Evolutionary conservation across 331 rosid species (phyloP).

Genomic region (Malus hybrid): DNA sequence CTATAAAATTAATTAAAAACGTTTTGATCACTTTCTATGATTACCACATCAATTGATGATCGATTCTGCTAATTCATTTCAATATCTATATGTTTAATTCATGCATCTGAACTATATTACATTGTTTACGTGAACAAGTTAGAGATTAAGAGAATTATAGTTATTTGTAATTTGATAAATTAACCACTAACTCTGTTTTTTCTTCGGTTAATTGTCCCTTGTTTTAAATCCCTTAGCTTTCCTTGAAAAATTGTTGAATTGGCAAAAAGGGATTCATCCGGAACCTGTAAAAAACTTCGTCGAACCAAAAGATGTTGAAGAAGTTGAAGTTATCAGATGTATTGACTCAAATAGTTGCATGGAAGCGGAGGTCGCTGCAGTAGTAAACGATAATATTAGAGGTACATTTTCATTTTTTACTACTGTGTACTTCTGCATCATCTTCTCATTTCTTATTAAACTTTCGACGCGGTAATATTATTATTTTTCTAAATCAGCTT

Average conservation of each 20-base stretch:
- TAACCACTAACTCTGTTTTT: not conserved
- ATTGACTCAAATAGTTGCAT: conserved; percentile 1
- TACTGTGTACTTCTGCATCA: not conserved
- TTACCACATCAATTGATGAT: no score
- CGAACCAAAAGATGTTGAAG: not conserved
- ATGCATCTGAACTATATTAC: not conserved
- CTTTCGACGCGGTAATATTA: no score
- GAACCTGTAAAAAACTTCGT: not conserved
- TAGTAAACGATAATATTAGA: not conserved
- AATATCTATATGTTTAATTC: not conserved
- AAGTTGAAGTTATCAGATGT: not conserved
- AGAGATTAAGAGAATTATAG: no score
- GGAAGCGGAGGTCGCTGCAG: conserved; percentile 18
- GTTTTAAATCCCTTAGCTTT: conserved; percentile 36
- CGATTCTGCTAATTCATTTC: not conserved
- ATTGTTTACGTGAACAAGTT: not conserved
- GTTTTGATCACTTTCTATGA: no score
- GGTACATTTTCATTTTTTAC: conserved; percentile 24
- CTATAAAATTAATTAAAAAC: no score
- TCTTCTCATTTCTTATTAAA: not conserved
- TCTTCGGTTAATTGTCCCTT: not conserved
- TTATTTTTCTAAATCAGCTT: no score
- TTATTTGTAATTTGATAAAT: not conserved
- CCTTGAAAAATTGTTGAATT: conserved; percentile 34
- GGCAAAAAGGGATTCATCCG: conserved; percentile 9